A percentile compares a stretch with the other conserved stretches of the same genome.
phyloP scores from a whole-genome alignment of 805 yeast species.

The Ogataea degrootiae region DNA sequence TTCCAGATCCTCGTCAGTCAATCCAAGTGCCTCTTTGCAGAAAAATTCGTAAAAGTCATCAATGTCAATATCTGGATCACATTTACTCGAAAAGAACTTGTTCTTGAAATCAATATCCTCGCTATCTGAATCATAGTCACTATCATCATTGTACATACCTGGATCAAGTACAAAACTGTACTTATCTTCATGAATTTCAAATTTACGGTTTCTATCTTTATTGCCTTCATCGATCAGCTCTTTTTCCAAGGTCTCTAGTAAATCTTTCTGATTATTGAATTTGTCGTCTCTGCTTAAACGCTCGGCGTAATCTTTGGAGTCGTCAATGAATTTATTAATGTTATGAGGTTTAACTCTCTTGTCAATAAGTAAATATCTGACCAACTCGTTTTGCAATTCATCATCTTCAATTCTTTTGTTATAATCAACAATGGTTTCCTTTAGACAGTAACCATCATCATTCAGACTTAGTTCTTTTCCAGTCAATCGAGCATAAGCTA shows the following conservation, averaged over 20 bases:
- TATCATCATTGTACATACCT: conserved; percentile 16
- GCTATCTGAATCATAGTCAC: conserved; percentile 20
- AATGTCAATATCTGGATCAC: conserved; percentile 47
- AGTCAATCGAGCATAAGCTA: background rate
- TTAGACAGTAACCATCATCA: conserved; percentile 72
- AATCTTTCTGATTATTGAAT: background rate
- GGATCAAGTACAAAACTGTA: conserved; percentile 19
- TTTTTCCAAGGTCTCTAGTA: background rate
- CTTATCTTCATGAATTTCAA: background rate
- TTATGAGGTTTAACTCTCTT: conserved; percentile 6
- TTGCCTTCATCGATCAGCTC: conserved; percentile 13
- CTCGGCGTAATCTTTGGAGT: conserved; percentile 13
- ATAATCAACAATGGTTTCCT: conserved; percentile 7
- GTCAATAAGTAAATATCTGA: conserved; percentile 18
- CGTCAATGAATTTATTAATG: background rate
- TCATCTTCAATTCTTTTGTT: conserved; percentile 14
- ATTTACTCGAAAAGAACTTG: conserved; percentile 24
- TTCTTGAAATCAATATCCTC: conserved; percentile 11
- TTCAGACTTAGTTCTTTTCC: conserved; percentile 82
- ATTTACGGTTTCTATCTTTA: background rate
- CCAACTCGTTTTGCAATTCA: conserved; percentile 27
- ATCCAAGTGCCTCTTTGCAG: conserved; percentile 47
- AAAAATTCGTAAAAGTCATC: conserved; percentile 69
- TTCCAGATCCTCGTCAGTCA: conserved; percentile 43
- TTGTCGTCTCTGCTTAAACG: background rate